These are phyloP conservation scores for Rhododendron williamsianum DNA, from an alignment of 148 eudicot species.

Conservation along the genomic window DNA sequence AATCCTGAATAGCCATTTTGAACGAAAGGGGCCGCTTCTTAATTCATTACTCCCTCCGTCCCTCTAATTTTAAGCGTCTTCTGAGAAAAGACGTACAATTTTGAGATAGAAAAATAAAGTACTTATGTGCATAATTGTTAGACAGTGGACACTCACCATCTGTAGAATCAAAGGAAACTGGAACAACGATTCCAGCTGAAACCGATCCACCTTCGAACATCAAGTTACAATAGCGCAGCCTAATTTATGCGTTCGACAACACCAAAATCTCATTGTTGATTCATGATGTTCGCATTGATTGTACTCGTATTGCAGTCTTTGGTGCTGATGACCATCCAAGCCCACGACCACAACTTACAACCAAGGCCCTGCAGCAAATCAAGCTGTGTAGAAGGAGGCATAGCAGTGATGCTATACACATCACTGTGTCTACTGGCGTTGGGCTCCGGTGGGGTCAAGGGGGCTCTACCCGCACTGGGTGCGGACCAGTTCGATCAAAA, in stretches of 20 bases:
- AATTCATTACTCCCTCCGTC: background rate
- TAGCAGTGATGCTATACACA: conserved; percentile 33
- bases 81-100: too few species aligned
- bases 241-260: too few species aligned
- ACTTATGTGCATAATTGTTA: too few species aligned
- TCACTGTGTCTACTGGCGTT: conserved; percentile 35
- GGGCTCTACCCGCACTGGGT: conserved; percentile 37
- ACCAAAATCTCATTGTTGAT: background rate
- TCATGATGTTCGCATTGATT: background rate
- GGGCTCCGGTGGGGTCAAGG: conserved; percentile 43
- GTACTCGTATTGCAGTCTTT: conserved; percentile 19
- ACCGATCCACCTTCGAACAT: too few species aligned
- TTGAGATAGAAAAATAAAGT: too few species aligned
- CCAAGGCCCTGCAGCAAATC: conserved; percentile 32
- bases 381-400: conserved; percentile 29
- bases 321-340: conserved; percentile 46
- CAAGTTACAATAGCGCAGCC: too few species aligned
- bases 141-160: too few species aligned
- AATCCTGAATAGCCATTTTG: too few species aligned
- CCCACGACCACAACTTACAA: conserved; percentile 21
- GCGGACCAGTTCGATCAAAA: conserved; percentile 44
- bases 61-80: too few species aligned
- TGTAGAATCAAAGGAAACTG: too few species aligned
- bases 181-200: too few species aligned
- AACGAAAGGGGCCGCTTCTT: too few species aligned